A percentile compares a stretch with the other conserved stretches of the same genome.
Conservation (phyloP, 768 basidiomycete species). For the Tulasnella sp. region DNA sequence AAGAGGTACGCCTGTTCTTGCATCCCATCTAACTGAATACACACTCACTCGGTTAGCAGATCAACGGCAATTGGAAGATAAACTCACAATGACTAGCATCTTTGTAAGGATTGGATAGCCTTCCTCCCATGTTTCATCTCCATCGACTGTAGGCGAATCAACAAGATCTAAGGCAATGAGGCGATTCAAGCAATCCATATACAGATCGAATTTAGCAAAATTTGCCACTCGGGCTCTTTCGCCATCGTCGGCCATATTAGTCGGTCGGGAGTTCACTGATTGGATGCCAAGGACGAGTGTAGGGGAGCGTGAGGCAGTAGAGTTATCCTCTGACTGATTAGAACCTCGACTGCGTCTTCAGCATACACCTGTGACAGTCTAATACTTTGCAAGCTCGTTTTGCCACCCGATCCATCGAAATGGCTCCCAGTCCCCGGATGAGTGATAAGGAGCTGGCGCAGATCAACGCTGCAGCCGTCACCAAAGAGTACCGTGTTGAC, state of each 20-base stretch:
- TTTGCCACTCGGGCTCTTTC: background rate
- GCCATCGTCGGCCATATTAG: no score
- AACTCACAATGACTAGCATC: background rate
- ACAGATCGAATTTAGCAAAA: slow-evolving; percentile 5
- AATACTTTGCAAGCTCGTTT: no score
- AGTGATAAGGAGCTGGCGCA: slow-evolving; percentile 58
- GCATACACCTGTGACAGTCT: no score
- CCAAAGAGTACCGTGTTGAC: slow-evolving; percentile 76
- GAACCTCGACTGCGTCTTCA: no score
- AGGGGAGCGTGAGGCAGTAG: no score
- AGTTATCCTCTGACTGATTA: no score
- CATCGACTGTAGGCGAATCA: background rate
- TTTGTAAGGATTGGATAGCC: background rate
- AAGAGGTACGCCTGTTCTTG: slow-evolving; percentile 89
- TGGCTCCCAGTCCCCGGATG: slow-evolving; percentile 16
- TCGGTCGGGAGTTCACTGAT: no score
- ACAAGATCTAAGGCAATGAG: background rate
- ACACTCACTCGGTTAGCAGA: background rate
- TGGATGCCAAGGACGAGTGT: no score
- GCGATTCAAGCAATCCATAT: background rate
- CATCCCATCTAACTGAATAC: slow-evolving; percentile 65
- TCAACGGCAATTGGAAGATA: background rate
- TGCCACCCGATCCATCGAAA: background rate
- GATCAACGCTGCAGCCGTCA: slow-evolving; percentile 83
- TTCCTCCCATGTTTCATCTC: background rate